Conservation (phyloP, 805 yeast species). For the Candida maltosa region DNA sequence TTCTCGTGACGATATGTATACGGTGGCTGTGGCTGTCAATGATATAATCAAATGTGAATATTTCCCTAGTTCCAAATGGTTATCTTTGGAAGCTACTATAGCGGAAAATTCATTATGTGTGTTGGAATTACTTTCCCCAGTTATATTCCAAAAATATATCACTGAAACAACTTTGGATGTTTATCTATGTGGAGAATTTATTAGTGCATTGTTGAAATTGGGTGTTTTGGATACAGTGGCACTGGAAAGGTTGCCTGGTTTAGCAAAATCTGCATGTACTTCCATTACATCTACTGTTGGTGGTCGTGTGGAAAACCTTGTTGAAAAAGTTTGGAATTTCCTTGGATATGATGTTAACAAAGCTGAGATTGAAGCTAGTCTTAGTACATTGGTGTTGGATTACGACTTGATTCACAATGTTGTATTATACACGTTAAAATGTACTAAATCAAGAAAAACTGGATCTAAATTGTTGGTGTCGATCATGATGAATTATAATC, state of each 20-base stretch:
- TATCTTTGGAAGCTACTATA: constrained; percentile 59
- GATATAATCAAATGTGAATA: constrained; percentile 51
- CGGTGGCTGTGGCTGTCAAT: constrained; percentile 48
- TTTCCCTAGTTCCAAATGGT: constrained; percentile 72
- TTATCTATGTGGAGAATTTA: constrained; percentile 65
- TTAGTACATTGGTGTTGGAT: constrained; percentile 68
- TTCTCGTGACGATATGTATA: constrained; percentile 39
- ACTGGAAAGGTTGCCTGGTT: constrained; percentile 64
- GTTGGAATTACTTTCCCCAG: constrained; percentile 50
- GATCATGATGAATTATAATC: constrained; percentile 51
- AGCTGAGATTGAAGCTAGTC: constrained; percentile 49
- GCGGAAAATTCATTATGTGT: constrained; percentile 54
- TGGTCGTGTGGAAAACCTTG: constrained; percentile 50
- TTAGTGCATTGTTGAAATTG: constrained; percentile 54
- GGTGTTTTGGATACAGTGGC: constrained; percentile 68
- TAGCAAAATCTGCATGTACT: constrained; percentile 69
- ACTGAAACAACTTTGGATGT: constrained; percentile 59
- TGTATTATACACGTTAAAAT: too few relatives aligned
- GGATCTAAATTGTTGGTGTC: constrained; percentile 72
- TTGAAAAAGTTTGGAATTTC: constrained; percentile 68
- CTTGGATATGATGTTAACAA: constrained; percentile 70
- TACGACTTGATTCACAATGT: constrained; percentile 57
- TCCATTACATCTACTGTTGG: constrained; percentile 63
- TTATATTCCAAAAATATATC: constrained; percentile 46
- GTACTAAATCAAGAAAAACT: too few relatives aligned